phyloP scores from a whole-genome alignment of 495 filamentous ascomycete genomes.

The Staphylotrichum longicolle region DNA sequence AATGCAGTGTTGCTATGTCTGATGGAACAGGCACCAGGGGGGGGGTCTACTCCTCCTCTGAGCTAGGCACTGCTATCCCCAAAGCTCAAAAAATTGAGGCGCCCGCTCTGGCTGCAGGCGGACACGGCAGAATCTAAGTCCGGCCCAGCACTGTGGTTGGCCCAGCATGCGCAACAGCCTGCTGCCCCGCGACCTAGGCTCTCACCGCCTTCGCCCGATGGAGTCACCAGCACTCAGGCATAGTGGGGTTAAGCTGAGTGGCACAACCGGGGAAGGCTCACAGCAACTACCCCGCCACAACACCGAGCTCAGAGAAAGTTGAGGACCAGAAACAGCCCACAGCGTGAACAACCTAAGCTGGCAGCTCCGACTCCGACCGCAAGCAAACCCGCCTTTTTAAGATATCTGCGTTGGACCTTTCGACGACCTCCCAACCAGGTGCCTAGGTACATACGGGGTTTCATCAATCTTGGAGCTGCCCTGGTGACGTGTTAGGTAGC shows the following conservation, averaged over 20 bases:
- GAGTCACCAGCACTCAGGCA: constrained; percentile 3
- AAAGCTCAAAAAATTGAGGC: constrained; percentile 37
- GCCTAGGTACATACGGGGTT: no score
- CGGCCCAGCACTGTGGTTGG: constrained; percentile 27
- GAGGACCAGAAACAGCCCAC: no score
- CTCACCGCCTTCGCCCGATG: constrained; percentile 25
- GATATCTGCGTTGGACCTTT: no score
- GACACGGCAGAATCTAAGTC: constrained; percentile 34
- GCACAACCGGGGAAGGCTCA: background rate
- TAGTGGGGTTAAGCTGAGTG: constrained; percentile 22
- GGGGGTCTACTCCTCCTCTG: constrained; percentile 16
- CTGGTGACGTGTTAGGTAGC: no score
- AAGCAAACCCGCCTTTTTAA: no score
- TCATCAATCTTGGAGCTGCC: no score
- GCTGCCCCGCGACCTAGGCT: constrained; percentile 23
- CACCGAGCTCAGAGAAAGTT: background rate
- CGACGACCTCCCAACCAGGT: no score
- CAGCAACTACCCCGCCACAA: constrained; percentile 17
- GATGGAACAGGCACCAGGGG: constrained; percentile 19
- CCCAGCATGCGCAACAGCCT: background rate
- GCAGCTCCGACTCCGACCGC: no score
- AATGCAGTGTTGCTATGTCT: background rate
- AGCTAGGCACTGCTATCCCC: constrained; percentile 29
- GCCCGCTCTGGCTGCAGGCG: constrained; percentile 19
- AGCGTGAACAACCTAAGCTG: no score